phyloP scores from a whole-genome alignment of 1,284 basidiomycete genomes.

The Ceratobasidium sp. region DNA sequence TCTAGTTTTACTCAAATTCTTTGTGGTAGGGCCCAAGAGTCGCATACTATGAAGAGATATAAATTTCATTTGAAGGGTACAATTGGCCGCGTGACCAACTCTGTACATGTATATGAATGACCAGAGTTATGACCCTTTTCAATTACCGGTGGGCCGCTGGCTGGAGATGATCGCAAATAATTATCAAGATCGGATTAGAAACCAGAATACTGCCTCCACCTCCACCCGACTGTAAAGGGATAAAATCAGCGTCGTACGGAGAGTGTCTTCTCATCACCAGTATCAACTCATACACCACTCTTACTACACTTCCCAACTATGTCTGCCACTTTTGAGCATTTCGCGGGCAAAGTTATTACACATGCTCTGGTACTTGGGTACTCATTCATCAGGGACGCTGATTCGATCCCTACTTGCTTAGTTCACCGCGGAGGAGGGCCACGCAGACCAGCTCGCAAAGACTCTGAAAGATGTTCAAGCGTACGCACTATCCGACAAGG shows the following conservation, averaged over 20 bases:
- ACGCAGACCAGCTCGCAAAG: not conserved
- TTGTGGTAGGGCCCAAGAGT: not conserved
- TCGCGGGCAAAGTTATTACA: conserved; percentile 11
- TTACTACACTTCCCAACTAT: not conserved
- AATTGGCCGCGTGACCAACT: not conserved
- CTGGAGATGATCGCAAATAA: too few species aligned
- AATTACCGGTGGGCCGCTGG: too few species aligned
- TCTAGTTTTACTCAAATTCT: not conserved
- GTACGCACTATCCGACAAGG: conserved; percentile 14
- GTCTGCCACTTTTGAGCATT: conserved; percentile 7
- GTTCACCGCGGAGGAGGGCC: conserved; percentile 8
- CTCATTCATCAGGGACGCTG: not conserved
- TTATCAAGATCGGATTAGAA: too few species aligned
- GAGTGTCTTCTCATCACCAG: too few species aligned
- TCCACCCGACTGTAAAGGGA: too few species aligned
- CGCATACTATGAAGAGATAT: conserved; percentile 20
- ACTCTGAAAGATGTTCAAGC: conserved; percentile 8
- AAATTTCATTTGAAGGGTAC: not conserved
- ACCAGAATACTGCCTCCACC: too few species aligned
- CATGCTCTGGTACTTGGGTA: not conserved
- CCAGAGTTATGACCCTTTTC: too few species aligned
- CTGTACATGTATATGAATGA: not conserved
- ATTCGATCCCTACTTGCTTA: not conserved
- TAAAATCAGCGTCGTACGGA: too few species aligned
- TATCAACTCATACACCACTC: not conserved